phyloP scores from a whole-genome alignment of 2,329 filamentous ascomycete genomes.

The Clarireedia paspali region DNA sequence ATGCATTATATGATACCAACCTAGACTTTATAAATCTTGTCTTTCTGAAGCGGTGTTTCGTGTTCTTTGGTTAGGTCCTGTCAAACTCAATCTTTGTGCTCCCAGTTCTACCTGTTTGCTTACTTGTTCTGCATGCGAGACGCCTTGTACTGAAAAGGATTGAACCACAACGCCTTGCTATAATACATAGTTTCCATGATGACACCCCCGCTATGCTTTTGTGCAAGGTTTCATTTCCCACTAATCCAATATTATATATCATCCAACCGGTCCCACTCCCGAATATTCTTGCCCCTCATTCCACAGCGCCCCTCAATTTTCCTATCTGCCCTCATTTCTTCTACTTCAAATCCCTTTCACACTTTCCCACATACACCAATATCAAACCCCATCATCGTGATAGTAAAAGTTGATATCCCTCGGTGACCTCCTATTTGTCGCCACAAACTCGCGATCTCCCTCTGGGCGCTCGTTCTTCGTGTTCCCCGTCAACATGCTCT shows the following conservation, averaged over 20 bases:
- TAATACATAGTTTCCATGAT: not conserved
- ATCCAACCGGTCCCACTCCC: not conserved
- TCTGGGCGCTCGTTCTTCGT: constrained; percentile 83
- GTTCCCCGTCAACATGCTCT: constrained; percentile 97
- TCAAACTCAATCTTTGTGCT: not conserved
- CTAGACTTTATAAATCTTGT: not conserved
- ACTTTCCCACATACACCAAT: not conserved
- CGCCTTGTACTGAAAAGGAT: not conserved
- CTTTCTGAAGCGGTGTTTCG: too few relatives aligned
- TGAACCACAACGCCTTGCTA: constrained; percentile 3
- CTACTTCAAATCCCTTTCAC: not conserved
- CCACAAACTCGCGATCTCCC: constrained; percentile 84
- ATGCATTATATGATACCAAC: not conserved
- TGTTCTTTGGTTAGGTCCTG: too few relatives aligned
- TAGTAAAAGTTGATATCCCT: constrained; percentile 91
- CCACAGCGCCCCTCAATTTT: not conserved
- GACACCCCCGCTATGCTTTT: not conserved
- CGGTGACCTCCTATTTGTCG: constrained; percentile 68
- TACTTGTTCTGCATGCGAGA: not conserved
- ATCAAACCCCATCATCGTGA: constrained; percentile 69
- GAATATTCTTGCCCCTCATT: not conserved
- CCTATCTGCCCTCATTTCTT: not conserved
- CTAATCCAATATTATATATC: not conserved
- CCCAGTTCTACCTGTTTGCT: not conserved
- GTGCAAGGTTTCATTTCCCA: not conserved